Evolutionary conservation across 2,329 filamentous ascomycete genomes (phyloP).

Genomic region (Aspergillus sp.): DNA sequence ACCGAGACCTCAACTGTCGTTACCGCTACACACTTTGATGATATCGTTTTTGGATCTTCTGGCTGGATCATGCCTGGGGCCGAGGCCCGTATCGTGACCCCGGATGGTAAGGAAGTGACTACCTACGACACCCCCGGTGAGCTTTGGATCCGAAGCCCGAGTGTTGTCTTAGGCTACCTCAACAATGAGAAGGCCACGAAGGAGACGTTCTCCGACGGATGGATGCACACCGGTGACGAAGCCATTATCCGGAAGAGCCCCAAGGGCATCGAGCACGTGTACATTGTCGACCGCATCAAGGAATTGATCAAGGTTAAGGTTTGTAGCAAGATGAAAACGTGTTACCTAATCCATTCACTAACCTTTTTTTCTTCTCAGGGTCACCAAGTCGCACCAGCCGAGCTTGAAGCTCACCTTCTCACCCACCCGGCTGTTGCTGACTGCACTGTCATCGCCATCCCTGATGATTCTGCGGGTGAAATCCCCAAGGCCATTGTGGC

Average conservation of each 20-base stretch:
- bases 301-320: conserved; percentile 78
- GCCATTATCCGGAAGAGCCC: conserved; percentile 66
- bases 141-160: conserved; percentile 73
- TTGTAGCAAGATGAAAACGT: conserved; percentile 22
- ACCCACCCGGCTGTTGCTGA: conserved; percentile 74
- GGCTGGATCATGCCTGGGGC: conserved; percentile 67
- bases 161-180: conserved; percentile 77
- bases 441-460: conserved; percentile 74
- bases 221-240: conserved; percentile 85
- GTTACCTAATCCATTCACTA: neutral
- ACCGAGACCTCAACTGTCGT: conserved; percentile 77
- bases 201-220: conserved; percentile 78
- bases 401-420: conserved; percentile 77
- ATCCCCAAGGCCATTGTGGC: conserved; percentile 65
- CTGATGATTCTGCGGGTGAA: conserved; percentile 61
- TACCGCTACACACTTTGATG: conserved; percentile 54
- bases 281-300: conserved; percentile 80
- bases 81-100: conserved; percentile 65
- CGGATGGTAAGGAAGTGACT: conserved; percentile 69
- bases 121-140: conserved; percentile 75
- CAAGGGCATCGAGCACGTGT: conserved; percentile 73
- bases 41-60: conserved; percentile 70
- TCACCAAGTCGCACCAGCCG: conserved; percentile 78
- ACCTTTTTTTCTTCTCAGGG: conserved; percentile 51
- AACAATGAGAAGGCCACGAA: conserved; percentile 80